phyloP scores from a whole-genome alignment of 108 stramenopile genomes.

The Discostella pseudostelligera region DNA sequence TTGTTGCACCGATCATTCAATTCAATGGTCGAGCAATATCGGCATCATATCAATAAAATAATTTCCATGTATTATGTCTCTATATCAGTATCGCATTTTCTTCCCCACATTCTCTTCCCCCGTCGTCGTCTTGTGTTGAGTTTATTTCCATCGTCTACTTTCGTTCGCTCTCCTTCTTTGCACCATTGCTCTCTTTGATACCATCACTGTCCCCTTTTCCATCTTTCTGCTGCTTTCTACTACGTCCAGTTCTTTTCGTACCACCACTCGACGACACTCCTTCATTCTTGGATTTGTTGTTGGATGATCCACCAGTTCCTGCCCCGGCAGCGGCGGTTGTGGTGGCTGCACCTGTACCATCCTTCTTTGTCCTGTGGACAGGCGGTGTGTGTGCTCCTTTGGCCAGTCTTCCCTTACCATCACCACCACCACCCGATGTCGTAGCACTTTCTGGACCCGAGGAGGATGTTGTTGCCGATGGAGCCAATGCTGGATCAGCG shows the following conservation, averaged over 20 bases:
- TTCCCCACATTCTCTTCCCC: too few relatives aligned
- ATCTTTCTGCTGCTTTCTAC: not conserved
- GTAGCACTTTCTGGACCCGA: too few relatives aligned
- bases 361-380: not conserved
- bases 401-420: not conserved
- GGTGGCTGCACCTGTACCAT: not conserved
- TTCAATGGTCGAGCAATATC: too few relatives aligned
- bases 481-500: too few relatives aligned
- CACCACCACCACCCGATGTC: not conserved
- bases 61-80: too few relatives aligned
- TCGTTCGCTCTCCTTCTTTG: constrained; percentile 1
- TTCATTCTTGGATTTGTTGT: constrained; percentile 12
- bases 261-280: not conserved
- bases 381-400: too few relatives aligned
- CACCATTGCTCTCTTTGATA: constrained; percentile 4
- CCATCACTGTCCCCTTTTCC: not conserved
- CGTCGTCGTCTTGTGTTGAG: too few relatives aligned
- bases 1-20: too few relatives aligned
- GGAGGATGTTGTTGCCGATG: too few relatives aligned
- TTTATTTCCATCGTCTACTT: not conserved
- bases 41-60: too few relatives aligned
- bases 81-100: too few relatives aligned
- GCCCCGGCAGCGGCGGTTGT: not conserved
- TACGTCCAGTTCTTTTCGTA: constrained; percentile 2
- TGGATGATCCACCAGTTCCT: not conserved